Percentiles rank a stretch among this genome's conserved stretches.
Conservation (phyloP, 208 protist species). For the Acanthamoeba triangularis region DNA sequence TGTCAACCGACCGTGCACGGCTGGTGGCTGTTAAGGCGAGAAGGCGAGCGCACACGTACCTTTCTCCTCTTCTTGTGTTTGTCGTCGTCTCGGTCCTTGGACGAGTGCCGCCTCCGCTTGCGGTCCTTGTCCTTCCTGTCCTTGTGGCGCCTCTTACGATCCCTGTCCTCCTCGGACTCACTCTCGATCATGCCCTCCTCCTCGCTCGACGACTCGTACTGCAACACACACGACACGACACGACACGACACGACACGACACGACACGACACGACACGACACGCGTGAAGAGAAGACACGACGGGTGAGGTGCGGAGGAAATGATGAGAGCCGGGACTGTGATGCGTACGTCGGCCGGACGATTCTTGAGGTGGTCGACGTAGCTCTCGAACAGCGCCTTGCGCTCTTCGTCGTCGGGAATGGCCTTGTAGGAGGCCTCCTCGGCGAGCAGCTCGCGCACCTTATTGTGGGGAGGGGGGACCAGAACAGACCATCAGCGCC, state of each 20-base stretch:
- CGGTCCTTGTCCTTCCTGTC: slow-evolving; percentile 30
- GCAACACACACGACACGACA: background rate
- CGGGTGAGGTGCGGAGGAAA: background rate
- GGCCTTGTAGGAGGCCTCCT: slow-evolving; percentile 8
- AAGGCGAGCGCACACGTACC: background rate
- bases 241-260: no score
- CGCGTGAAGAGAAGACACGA: no score
- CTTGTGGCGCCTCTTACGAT: background rate
- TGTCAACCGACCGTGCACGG: no score
- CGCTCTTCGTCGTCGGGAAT: background rate
- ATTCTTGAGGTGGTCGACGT: background rate
- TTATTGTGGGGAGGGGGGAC: no score
- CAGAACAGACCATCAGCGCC: background rate
- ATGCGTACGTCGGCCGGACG: slow-evolving; percentile 3
- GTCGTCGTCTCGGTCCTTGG: slow-evolving; percentile 2
- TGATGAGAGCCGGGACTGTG: background rate
- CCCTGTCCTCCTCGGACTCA: background rate
- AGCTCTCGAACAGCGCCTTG: slow-evolving; percentile 2
- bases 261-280: no score
- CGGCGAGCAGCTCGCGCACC: background rate
- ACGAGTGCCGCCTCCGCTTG: slow-evolving; percentile 14
- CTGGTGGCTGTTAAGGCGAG: background rate
- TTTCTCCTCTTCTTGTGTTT: slow-evolving; percentile 6
- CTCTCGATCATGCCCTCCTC: slow-evolving; percentile 5
- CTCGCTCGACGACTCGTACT: slow-evolving; percentile 23